Percentiles rank a stretch among this genome's conserved stretches.
Conservation (phyloP, 2,329 filamentous ascomycete species). For the Lachnellula occidentalis region DNA sequence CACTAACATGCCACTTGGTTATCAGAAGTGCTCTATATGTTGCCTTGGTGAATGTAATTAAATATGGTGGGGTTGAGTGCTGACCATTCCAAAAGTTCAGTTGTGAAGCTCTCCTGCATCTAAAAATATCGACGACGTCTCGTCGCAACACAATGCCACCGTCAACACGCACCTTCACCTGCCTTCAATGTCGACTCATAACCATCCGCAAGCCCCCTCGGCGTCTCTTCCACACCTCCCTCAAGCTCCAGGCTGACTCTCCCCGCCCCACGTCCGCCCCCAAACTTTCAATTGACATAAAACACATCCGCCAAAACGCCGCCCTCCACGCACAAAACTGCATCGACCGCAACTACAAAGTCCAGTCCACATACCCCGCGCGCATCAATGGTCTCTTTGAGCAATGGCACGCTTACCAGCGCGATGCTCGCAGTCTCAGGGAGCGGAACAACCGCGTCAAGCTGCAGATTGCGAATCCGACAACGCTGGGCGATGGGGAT, state of each 20-base stretch:
- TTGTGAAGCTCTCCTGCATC: conserved; percentile 3
- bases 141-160: conserved; percentile 16
- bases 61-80: neutral
- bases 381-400: conserved; percentile 51
- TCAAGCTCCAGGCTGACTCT: conserved; percentile 13
- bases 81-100: neutral
- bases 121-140: conserved; percentile 6
- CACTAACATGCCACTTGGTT: too few relatives aligned
- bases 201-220: conserved; percentile 3
- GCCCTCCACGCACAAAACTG: conserved; percentile 79
- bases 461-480: conserved; percentile 49
- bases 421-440: conserved; percentile 53
- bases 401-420: conserved; percentile 57
- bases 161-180: conserved; percentile 21
- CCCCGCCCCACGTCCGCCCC: conserved; percentile 61
- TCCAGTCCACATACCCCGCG: conserved; percentile 47
- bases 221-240: conserved; percentile 19
- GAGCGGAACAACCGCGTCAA: conserved; percentile 63
- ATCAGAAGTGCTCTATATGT: neutral
- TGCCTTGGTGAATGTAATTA: neutral
- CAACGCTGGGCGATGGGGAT: conserved; percentile 38
- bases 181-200: conserved; percentile 22
- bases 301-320: conserved; percentile 82
- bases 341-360: conserved; percentile 73
- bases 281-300: conserved; percentile 75